A percentile compares a stretch with the other conserved stretches of the same genome.
Evolutionary conservation across 2,329 filamentous ascomycete species (phyloP).

Genomic region (Magnaporthiopsis incrustans): DNA sequence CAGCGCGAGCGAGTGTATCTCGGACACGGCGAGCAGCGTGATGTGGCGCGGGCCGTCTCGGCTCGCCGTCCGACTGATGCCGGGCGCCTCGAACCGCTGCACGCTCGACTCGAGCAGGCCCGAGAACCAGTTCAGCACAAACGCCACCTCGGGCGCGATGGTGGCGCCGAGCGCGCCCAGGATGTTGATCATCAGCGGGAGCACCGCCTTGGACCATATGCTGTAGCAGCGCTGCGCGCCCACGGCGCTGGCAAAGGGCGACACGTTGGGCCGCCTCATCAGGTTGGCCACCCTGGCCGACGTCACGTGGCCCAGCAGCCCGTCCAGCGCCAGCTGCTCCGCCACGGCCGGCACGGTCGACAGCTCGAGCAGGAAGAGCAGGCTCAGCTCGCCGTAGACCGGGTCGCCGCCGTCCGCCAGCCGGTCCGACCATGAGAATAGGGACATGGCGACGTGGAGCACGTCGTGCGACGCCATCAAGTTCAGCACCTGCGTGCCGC

Average conservation of each 20-base stretch:
- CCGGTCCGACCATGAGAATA: constrained; percentile 91
- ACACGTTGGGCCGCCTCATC: constrained; percentile 63
- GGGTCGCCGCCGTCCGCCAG: constrained; percentile 68
- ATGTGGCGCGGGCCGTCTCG: constrained; percentile 52
- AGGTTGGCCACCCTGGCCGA: constrained; percentile 72
- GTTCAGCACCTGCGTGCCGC: constrained; percentile 62
- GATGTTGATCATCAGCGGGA: constrained; percentile 84
- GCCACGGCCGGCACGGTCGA: constrained; percentile 74
- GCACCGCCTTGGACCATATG: constrained; percentile 82
- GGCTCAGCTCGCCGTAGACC: constrained; percentile 85
- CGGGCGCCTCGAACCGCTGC: constrained; percentile 59
- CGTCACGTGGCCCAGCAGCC: constrained; percentile 69
- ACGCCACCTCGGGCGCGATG: constrained; percentile 74
- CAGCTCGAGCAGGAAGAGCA: constrained; percentile 81
- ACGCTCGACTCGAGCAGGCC: constrained; percentile 66
- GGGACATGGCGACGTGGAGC: constrained; percentile 70
- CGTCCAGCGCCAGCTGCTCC: constrained; percentile 84
- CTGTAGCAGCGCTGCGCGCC: constrained; percentile 68
- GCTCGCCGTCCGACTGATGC: constrained; percentile 36
- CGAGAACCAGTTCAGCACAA: constrained; percentile 85
- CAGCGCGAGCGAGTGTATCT: constrained; percentile 71
- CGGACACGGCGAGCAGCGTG: constrained; percentile 64
- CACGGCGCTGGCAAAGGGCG: constrained; percentile 68
- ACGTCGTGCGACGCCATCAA: constrained; percentile 64
- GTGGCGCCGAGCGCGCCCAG: constrained; percentile 73